A percentile compares a stretch with the other conserved stretches of the same genome.
Conservation (phyloP, 768 basidiomycete species). For the Russula sp. region DNA sequence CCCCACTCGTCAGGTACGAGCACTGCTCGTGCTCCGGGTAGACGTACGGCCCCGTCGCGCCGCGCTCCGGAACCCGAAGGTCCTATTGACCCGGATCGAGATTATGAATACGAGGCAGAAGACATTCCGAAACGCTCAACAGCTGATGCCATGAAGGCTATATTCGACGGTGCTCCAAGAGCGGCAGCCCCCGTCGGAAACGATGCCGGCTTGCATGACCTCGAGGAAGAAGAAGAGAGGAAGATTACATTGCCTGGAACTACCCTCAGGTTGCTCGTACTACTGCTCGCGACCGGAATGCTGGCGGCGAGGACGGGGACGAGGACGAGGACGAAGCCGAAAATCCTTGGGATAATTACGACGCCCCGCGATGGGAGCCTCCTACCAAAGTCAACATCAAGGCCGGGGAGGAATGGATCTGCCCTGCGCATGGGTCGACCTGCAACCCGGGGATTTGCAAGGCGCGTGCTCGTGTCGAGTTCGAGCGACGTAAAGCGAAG, state of each 20-base stretch:
- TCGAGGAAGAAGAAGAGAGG: neutral
- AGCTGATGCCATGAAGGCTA: neutral
- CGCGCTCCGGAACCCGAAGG: neutral
- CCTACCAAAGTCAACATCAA: neutral
- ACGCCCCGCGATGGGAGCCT: slow-evolving; percentile 1
- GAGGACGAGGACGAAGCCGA: neutral
- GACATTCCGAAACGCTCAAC: neutral
- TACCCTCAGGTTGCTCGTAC: neutral
- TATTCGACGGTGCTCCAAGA: neutral
- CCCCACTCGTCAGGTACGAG: neutral
- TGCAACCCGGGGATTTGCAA: slow-evolving; percentile 23
- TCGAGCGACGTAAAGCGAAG: neutral
- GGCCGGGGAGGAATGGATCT: slow-evolving; percentile 10
- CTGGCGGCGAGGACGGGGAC: too few relatives aligned
- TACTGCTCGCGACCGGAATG: neutral
- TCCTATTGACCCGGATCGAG: neutral
- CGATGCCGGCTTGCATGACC: neutral
- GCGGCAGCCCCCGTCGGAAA: neutral
- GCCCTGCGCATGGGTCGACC: slow-evolving; percentile 17
- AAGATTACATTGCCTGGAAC: neutral
- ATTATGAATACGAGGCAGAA: slow-evolving; percentile 12
- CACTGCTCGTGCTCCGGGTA: neutral
- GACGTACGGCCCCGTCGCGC: neutral
- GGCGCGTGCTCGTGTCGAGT: neutral
- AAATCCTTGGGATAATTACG: slow-evolving; percentile 11